phyloP scores from a whole-genome alignment of 2,329 filamentous ascomycete species.

The Stemphylium lycopersici region DNA sequence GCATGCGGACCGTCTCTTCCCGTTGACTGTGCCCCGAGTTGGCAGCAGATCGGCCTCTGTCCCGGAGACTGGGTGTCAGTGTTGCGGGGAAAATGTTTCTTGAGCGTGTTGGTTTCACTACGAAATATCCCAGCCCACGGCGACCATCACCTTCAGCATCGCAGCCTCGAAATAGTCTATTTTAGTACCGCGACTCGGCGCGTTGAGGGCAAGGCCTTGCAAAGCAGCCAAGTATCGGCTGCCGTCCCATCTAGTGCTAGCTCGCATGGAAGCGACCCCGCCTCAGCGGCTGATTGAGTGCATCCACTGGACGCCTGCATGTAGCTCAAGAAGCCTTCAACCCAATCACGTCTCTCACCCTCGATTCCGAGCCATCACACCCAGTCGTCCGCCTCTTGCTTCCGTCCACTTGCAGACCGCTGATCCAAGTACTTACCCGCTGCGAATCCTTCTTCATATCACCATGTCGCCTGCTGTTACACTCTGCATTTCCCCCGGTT shows the following conservation, averaged over 20 bases:
- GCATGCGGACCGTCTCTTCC: conserved; percentile 32
- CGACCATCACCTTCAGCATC: background rate
- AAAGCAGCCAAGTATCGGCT: conserved; percentile 13
- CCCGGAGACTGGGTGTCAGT: conserved; percentile 11
- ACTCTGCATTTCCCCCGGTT: conserved; percentile 28
- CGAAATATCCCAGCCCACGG: background rate
- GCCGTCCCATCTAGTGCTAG: conserved; percentile 14
- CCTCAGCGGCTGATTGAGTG: conserved; percentile 40
- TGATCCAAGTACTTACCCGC: conserved; percentile 28
- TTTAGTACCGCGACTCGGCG: conserved; percentile 7
- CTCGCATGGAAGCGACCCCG: conserved; percentile 30
- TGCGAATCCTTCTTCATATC: conserved; percentile 29
- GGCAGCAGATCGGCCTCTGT: conserved; percentile 14
- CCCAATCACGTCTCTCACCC: conserved; percentile 37
- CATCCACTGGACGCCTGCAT: conserved; percentile 40
- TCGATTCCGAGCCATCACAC: conserved; percentile 31
- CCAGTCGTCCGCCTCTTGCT: conserved; percentile 20
- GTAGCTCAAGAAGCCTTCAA: conserved; percentile 29
- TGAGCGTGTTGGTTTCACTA: background rate
- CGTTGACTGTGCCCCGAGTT: conserved; percentile 30
- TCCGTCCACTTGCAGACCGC: conserved; percentile 38
- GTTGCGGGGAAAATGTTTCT: conserved; percentile 23
- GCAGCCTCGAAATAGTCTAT: background rate
- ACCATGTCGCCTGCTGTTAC: conserved; percentile 37
- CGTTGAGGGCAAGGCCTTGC: conserved; percentile 1